Percentiles rank a stretch among this genome's conserved stretches.
phyloP scores from a whole-genome alignment of 179 eudicot genomes.

The Spergularia azorica region DNA sequence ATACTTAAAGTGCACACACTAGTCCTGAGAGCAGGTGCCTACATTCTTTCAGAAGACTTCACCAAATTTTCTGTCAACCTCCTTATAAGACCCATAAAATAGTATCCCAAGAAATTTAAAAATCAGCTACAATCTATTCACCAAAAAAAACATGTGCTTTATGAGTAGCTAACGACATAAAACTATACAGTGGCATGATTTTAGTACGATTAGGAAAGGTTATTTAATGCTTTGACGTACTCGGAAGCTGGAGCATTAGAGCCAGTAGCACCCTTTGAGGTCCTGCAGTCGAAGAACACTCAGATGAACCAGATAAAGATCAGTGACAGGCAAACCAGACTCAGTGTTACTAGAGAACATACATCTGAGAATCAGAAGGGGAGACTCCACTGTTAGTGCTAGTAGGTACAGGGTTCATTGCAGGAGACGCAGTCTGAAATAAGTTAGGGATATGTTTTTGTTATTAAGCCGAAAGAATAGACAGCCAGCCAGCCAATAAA shows the following conservation, averaged over 20 bases:
- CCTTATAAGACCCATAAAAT: constrained; percentile 3
- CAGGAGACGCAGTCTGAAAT: constrained; percentile 53
- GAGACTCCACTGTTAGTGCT: constrained; percentile 40
- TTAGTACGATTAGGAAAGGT: background rate
- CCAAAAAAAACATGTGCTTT: background rate
- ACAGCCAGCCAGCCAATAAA: background rate
- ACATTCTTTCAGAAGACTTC: constrained; percentile 1
- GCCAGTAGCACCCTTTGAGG: constrained; percentile 48
- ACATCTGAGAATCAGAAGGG: constrained; percentile 49
- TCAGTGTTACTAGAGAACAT: constrained; percentile 30
- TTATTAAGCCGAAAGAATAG: background rate
- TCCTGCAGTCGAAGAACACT: constrained; percentile 44
- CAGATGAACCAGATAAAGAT: constrained; percentile 13
- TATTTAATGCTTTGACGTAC: constrained; percentile 34
- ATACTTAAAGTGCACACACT: background rate
- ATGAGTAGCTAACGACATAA: background rate
- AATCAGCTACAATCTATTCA: background rate
- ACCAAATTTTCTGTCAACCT: constrained; percentile 5
- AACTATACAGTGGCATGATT: background rate
- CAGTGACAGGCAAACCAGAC: constrained; percentile 16
- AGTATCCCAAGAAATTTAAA: background rate
- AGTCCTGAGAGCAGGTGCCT: background rate
- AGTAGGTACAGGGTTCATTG: constrained; percentile 29
- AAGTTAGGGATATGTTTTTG: constrained; percentile 10
- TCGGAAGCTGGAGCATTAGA: constrained; percentile 45